Conservation (phyloP, 2,329 filamentous ascomycete genomes). For the Scleromitrula shiraiana region DNA sequence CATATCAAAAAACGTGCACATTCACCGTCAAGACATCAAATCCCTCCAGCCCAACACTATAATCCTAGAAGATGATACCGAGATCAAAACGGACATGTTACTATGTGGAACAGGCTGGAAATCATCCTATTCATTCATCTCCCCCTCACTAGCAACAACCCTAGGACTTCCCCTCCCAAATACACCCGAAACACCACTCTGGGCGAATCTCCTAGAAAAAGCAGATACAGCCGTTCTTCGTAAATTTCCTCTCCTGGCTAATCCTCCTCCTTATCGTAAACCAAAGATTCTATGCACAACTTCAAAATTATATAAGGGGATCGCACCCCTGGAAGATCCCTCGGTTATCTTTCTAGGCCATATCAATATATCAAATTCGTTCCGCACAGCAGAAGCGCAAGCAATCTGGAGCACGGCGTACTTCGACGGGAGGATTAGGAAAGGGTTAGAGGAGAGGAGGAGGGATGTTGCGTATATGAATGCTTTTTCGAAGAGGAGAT, state of each 20-base stretch:
- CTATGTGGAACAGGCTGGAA: neutral
- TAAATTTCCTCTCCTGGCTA: too few species aligned
- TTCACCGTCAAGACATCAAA: neutral
- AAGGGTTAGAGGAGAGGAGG: slow-evolving; percentile 4
- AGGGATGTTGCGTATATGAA: slow-evolving; percentile 5
- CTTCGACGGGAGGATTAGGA: slow-evolving; percentile 6
- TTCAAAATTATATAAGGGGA: slow-evolving; percentile 8
- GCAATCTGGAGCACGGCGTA: slow-evolving; percentile 13
- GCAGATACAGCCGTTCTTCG: too few species aligned
- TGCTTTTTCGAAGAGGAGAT: slow-evolving; percentile 8
- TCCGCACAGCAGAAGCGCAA: slow-evolving; percentile 7
- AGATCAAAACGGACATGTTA: neutral
- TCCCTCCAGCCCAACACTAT: neutral
- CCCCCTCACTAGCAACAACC: neutral
- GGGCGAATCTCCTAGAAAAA: too few species aligned
- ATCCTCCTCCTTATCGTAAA: neutral
- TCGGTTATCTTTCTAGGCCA: slow-evolving; percentile 9
- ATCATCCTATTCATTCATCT: neutral
- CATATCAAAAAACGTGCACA: slow-evolving; percentile 5
- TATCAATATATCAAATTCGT: slow-evolving; percentile 8
- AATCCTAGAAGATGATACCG: neutral
- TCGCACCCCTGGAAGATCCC: slow-evolving; percentile 5
- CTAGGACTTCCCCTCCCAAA: neutral
- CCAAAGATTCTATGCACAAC: neutral
- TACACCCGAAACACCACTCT: neutral